Evolutionary conservation across 768 basidiomycete species (phyloP), one percentile per base, ranked within the genome.

Genomic region (Termitomyces sp.): DNA sequence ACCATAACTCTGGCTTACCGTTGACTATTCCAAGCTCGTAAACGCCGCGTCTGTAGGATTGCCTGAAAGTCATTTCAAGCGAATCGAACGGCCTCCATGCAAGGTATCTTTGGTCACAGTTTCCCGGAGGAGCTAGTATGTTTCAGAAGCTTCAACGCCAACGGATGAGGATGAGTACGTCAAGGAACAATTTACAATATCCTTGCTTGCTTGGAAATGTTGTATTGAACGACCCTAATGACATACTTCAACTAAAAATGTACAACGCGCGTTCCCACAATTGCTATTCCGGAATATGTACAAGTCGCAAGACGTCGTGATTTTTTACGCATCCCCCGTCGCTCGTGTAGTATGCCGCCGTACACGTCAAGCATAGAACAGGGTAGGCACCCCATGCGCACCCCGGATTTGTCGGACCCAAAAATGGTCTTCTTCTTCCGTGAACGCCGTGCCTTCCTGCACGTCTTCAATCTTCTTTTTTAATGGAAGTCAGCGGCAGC

Each of bases 121-220:
- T 55, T 42, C 54, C 58, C 48, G 37, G 26, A 42, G 10, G 48
- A 52, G 12, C 29, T 60, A 60, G 49, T 39, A 31, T 57, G 16
- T 36, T 16, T 36, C 36, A 36, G 14, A 16, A 36, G 37, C 37
- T 37, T 16, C 36, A 2, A 4, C 5, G 46, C 50, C 18, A 16
- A 43, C 56, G 57, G 58, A 61, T 61, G 57, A 50, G 57, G 58
- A 61, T 61, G 57, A 50, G 57, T 53, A 59, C 36, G 56, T 44
- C 51, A 29, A 29, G 44, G 56, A 36, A 36, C 13, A 3, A 60
- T 49, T 62, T 24, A 18, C 47, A 57, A 57, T 57, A 49, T 51
- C 60, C 55, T 50, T 59, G 59, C 55, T 50, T 59, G 59, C 59
- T 46, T 44, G 60, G 52, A 37, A 18, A 8, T 41, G 26, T 16